Conservation (phyloP, 371 early-diverging fungal species). For the Syncephalis fuscata region DNA sequence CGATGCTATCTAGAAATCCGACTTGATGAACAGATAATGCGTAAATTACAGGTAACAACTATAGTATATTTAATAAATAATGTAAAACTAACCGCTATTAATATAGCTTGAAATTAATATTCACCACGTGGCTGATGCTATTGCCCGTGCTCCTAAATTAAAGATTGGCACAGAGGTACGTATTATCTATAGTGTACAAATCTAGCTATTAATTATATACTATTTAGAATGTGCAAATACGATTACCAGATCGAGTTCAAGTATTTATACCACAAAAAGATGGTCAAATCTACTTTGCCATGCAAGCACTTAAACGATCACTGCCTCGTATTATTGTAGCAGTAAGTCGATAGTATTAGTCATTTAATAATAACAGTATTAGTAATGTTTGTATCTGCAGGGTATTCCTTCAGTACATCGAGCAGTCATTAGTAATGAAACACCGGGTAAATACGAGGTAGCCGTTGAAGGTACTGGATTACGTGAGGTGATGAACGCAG, state of each 20-base stretch:
- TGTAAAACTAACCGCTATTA: not conserved
- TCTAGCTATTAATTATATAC: not conserved
- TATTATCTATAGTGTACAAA: not conserved
- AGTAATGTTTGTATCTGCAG: constrained; percentile 5
- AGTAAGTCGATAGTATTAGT: constrained; percentile 11
- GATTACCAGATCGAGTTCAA: constrained; percentile 53
- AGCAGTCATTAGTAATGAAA: constrained; percentile 70
- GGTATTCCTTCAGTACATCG: constrained; percentile 77
- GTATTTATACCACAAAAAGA: constrained; percentile 52
- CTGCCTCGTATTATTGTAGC: constrained; percentile 66
- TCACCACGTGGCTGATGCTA: constrained; percentile 56
- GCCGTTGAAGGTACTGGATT: constrained; percentile 93
- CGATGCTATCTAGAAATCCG: constrained; percentile 64
- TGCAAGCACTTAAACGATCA: constrained; percentile 73
- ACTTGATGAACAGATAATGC: constrained; percentile 66
- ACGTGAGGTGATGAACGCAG: constrained; percentile 76
- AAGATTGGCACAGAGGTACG: constrained; percentile 54
- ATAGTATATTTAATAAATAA: constrained; percentile 28
- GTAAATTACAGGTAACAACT: constrained; percentile 4
- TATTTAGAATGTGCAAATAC: constrained; percentile 47
- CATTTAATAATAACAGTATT: not conserved
- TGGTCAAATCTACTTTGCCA: constrained; percentile 45
- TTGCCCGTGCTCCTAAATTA: constrained; percentile 65
- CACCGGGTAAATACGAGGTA: constrained; percentile 30
- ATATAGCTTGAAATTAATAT: constrained; percentile 67